Evolutionary conservation across 2,329 filamentous ascomycete genomes (phyloP), one percentile per base, ranked within the genome.

Genomic region (Bipolaris gigantea): DNA sequence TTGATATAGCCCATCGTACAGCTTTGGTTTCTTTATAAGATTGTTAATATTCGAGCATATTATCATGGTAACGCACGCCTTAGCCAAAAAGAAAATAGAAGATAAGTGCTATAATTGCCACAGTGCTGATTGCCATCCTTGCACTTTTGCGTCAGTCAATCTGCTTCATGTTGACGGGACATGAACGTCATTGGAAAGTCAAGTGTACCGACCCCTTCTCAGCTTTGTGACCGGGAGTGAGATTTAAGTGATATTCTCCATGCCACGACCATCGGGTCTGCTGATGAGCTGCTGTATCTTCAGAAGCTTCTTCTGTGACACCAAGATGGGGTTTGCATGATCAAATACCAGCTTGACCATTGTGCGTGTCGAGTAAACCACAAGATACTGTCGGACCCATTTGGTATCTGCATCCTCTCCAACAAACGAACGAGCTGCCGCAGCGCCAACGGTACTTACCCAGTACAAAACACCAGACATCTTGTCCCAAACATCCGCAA

Each of bases 381-480:
- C 65, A 6, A 73, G 53, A 45, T 62, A 70, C 9, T 64, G 63
- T 23, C 65, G 61, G 3, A 65, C 52, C 67, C 68, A 68, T 18
- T 61, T 42, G 18, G 45, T 38, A 18, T 59, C 53, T 15, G 7
- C 21, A 11, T 16, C 36, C 4, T 27, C 34, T 39, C 13, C 9
- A 16, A 6, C 2, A n/a, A 38, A 23, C 7, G 56, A 58, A 7
- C 70, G 62, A 35, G 68, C 62, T 16, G 70, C 71, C 10, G 67
- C 70, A 4, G 66, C 64, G 18, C 70, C 73, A 11, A 73, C 66
- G 2, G 60, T 49, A 16, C 63, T 58, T 11, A 70, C 64, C 71
- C 70, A 75, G 54, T 73, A 73, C 16, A 73, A 61, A 5, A 72
- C 66, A 6, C 71, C 72, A 15, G 64, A 58, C 67, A 74, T 69